A percentile compares a stretch with the other conserved stretches of the same genome.
Conservation (phyloP, 2,329 filamentous ascomycete genomes). For the Malbranchea zuffiana region DNA sequence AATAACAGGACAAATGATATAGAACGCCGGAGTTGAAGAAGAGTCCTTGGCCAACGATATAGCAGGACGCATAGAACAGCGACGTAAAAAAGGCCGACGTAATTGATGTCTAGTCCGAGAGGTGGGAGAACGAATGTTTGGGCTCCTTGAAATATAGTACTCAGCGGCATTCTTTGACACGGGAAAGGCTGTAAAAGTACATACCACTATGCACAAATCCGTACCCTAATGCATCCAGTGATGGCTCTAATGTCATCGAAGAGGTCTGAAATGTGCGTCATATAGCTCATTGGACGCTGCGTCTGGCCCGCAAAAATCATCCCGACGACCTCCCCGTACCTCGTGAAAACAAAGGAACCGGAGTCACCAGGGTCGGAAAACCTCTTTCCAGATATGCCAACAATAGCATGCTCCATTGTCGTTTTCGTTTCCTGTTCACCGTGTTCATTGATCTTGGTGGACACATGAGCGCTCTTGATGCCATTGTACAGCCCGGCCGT, state of each 20-base stretch:
- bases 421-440: slow-evolving; percentile 4
- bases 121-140: slow-evolving; percentile 2
- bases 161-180: slow-evolving; percentile 2
- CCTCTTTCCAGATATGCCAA: neutral
- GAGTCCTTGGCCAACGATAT: no score
- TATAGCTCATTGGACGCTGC: neutral
- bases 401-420: slow-evolving; percentile 5
- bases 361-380: slow-evolving; percentile 7
- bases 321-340: neutral
- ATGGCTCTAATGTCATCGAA: slow-evolving; percentile 5
- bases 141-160: neutral
- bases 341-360: slow-evolving; percentile 6
- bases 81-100: no score
- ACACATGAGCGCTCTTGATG: slow-evolving; percentile 4
- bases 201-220: slow-evolving; percentile 3
- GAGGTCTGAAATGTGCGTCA: slow-evolving; percentile 1
- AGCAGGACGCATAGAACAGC: no score
- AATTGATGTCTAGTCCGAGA: no score
- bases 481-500: slow-evolving; percentile 2
- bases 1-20: no score
- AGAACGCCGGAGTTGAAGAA: no score
- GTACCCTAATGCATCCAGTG: neutral
- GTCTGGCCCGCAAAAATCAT: neutral
- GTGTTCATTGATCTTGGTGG: slow-evolving; percentile 6
- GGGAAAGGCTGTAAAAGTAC: neutral